Evolutionary conservation across 2,329 filamentous ascomycete genomes (phyloP).

Genomic region (Anisogramma anomala): DNA sequence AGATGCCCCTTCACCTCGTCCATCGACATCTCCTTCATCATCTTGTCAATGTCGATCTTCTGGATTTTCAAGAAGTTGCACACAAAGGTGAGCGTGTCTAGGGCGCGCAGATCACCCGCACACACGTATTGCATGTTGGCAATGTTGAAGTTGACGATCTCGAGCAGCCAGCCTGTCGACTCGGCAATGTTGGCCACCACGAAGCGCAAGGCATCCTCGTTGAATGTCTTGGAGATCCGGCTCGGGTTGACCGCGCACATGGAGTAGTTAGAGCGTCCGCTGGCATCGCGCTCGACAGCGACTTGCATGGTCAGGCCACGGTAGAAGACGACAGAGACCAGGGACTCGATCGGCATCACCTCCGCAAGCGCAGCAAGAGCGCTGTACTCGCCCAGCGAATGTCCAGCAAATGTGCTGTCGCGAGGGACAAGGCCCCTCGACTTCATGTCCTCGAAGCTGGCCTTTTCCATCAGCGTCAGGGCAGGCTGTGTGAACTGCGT

Average conservation of each 20-base stretch:
- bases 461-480: slow-evolving; percentile 98
- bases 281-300: slow-evolving; percentile 87
- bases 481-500: slow-evolving; percentile 98
- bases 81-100: slow-evolving; percentile 66
- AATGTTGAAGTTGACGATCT: slow-evolving; percentile 96
- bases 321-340: slow-evolving; percentile 98
- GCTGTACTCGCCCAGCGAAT: slow-evolving; percentile 97
- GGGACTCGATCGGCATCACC: slow-evolving; percentile 98
- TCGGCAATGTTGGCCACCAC: slow-evolving; percentile 93
- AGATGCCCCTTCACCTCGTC: slow-evolving; percentile 88
- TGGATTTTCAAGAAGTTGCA: slow-evolving; percentile 94
- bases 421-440: slow-evolving; percentile 90
- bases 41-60: slow-evolving; percentile 91
- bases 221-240: slow-evolving; percentile 97
- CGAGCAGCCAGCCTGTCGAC: slow-evolving; percentile 86
- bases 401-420: slow-evolving; percentile 94
- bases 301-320: slow-evolving; percentile 98
- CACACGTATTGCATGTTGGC: slow-evolving; percentile 67
- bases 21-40: slow-evolving; percentile 75
- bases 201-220: slow-evolving; percentile 92
- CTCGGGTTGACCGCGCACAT: slow-evolving; percentile 99
- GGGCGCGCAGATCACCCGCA: slow-evolving; percentile 56
- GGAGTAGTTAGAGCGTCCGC: slow-evolving; percentile 91
- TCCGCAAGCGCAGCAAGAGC: slow-evolving; percentile 91
- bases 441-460: slow-evolving; percentile 98